Base-by-base conservation (phyloP, 495 filamentous ascomycete genomes). In the Rhypophila decipiens region DNA sequence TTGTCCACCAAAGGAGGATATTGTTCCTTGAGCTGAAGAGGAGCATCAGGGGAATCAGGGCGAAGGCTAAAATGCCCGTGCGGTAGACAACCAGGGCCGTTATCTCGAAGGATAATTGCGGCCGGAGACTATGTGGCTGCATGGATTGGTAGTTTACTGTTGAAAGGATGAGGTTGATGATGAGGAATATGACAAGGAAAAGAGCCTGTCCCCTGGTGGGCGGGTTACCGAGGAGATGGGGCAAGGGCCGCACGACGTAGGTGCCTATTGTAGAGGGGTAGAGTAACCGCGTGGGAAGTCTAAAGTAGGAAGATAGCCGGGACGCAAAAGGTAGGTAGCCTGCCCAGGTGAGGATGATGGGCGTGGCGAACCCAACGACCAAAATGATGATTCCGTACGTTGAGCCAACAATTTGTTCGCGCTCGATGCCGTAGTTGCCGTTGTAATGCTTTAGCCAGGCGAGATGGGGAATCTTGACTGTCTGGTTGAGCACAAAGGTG, bases 21-120 rank as follows among this genome's bases (percentile, higher is more conserved):
- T 75, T 74, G 50, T 76, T 75, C 10, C 73, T 50, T 0, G 54
- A 50, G 0, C 65, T 47, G 47, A 64, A 74, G 15, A 76, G 56
- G 1, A 71, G 53, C 1, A 65, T 10, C 8, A 73, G 51, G 20
- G 69, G 64, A 4, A 64, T 3, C 13, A 61, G 42, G 8, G 50
- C 60, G 23, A 64, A 67, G 2, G 61, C 50, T 2, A 71, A 42
- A 5, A 44, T 50, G 3, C 72, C 73, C 13, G 66, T 68, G 9
- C 73, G 68, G 40, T 65, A 56, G 12, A 38, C 38, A 19, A 73
- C 43, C 45, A 71, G 72, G 19, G 52, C 56, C 24, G 63, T 41
- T 23, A 73, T 55, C 46, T 77, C 64, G 3, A 44, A 31, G 19
- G 33, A 31, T 1, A 38, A 49, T 9, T 36, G 60, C 17, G 49